A percentile compares a stretch with the other conserved stretches of the same genome.
phyloP scores from a whole-genome alignment of 2,329 filamentous ascomycete species.

The Eurotiales sp. region DNA sequence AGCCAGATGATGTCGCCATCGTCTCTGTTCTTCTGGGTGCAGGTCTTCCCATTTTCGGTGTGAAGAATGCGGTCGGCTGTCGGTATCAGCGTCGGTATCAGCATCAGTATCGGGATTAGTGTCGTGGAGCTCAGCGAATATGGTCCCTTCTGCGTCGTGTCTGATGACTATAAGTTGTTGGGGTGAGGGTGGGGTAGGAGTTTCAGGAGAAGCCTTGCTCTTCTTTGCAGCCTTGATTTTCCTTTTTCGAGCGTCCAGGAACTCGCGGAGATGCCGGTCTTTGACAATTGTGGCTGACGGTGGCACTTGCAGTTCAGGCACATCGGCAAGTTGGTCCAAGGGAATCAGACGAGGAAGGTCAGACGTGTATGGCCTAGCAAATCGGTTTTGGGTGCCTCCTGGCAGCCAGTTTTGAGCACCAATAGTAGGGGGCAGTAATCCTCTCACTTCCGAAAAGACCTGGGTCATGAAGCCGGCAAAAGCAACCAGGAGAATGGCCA shows the following conservation, averaged over 20 bases:
- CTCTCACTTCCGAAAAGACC: constrained; percentile 58
- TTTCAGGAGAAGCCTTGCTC: background rate
- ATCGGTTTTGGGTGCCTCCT: constrained; percentile 39
- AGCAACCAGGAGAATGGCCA: constrained; percentile 60
- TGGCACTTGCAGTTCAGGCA: constrained; percentile 9
- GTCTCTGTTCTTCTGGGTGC: constrained; percentile 55
- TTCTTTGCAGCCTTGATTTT: background rate
- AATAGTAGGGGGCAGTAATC: constrained; percentile 54
- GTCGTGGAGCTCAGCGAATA: constrained; percentile 5
- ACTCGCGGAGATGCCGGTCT: constrained; percentile 22
- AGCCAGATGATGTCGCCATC: constrained; percentile 66
- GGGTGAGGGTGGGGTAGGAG: constrained; percentile 1
- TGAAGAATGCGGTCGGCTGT: background rate
- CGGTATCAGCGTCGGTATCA: background rate
- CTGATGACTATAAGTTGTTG: constrained; percentile 25
- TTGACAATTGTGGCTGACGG: constrained; percentile 1
- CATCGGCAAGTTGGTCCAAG: constrained; percentile 16
- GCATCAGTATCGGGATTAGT: background rate
- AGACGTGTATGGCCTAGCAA: constrained; percentile 36
- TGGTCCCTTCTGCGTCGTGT: constrained; percentile 14
- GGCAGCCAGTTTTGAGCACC: constrained; percentile 57
- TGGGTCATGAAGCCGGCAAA: constrained; percentile 62
- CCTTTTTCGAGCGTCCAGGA: constrained; percentile 24
- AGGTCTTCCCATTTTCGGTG: constrained; percentile 65
- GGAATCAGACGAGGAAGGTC: background rate